A percentile compares a stretch with the other conserved stretches of the same genome.
These are phyloP conservation scores for Lactarius quietus DNA, from an alignment of 768 basidiomycete species.

Conservation along the genomic window DNA sequence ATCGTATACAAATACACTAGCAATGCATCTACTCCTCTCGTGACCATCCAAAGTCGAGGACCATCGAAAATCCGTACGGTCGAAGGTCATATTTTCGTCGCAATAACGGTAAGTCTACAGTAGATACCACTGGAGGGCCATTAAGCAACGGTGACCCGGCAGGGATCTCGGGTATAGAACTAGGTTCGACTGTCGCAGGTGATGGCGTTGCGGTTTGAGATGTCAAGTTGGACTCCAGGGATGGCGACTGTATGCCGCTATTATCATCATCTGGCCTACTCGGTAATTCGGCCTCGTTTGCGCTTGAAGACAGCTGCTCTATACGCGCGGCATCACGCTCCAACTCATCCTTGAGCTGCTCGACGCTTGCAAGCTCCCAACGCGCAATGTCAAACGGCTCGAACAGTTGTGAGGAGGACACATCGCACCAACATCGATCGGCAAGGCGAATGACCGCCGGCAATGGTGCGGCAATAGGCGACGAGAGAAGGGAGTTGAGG, in stretches of 20 bases:
- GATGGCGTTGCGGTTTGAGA: neutral
- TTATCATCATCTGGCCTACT: slow-evolving; percentile 4
- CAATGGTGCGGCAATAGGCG: slow-evolving; percentile 41
- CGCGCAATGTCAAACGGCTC: slow-evolving; percentile 71
- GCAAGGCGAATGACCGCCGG: slow-evolving; percentile 60
- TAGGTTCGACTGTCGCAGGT: neutral
- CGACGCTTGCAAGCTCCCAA: slow-evolving; percentile 70
- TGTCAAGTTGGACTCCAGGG: neutral
- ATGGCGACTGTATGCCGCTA: neutral
- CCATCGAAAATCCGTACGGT: slow-evolving; percentile 64
- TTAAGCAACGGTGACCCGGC: neutral
- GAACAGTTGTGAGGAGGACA: slow-evolving; percentile 61
- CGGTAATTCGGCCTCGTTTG: neutral
- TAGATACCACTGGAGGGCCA: slow-evolving; percentile 11
- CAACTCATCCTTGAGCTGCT: slow-evolving; percentile 39
- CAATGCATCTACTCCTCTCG: slow-evolving; percentile 7
- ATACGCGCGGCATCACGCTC: slow-evolving; percentile 37
- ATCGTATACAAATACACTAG: slow-evolving; percentile 1
- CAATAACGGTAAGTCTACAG: slow-evolving; percentile 9
- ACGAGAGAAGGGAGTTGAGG: slow-evolving; percentile 40
- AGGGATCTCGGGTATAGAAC: neutral
- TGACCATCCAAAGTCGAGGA: slow-evolving; percentile 75
- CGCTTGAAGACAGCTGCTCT: slow-evolving; percentile 23
- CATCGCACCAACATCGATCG: slow-evolving; percentile 87
- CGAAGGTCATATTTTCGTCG: slow-evolving; percentile 64